Conservation (phyloP, 331 rosid genomes). For the Acacia pycnantha region DNA sequence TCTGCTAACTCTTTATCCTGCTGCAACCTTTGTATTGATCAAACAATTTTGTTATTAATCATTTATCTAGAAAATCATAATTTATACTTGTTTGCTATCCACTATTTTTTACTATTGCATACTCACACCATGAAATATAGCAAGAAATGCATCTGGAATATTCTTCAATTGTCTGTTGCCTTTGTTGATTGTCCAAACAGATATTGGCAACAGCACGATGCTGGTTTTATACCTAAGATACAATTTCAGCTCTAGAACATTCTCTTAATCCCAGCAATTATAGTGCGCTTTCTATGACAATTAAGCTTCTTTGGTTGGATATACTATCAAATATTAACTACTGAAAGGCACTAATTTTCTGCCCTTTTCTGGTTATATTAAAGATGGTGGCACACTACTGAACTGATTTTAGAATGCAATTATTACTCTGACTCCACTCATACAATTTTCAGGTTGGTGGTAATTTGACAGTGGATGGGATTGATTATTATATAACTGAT, state of each 20-base stretch:
- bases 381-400: background rate
- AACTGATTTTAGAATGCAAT: background rate
- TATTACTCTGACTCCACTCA: conserved; percentile 28
- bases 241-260: background rate
- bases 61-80: background rate
- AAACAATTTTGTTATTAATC: conserved; percentile 19
- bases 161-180: background rate
- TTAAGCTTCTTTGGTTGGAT: conserved; percentile 5
- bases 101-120: background rate
- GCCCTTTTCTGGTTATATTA: conserved; percentile 6
- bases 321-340: background rate
- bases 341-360: background rate
- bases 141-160: conserved; percentile 21
- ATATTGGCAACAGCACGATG: background rate
- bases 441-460: conserved; percentile 62
- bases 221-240: background rate
- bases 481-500: conserved; percentile 73
- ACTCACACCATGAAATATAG: background rate
- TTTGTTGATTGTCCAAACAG: conserved; percentile 13
- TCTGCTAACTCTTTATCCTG: conserved; percentile 7
- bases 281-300: conserved; percentile 10
- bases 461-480: conserved; percentile 80
- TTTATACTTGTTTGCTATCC: background rate
- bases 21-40: conserved; percentile 5
- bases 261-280: background rate